Percentiles rank a stretch among this genome's conserved stretches.
Conservation (phyloP, 2,329 filamentous ascomycete genomes). For the Talaromyces amestolkiae region DNA sequence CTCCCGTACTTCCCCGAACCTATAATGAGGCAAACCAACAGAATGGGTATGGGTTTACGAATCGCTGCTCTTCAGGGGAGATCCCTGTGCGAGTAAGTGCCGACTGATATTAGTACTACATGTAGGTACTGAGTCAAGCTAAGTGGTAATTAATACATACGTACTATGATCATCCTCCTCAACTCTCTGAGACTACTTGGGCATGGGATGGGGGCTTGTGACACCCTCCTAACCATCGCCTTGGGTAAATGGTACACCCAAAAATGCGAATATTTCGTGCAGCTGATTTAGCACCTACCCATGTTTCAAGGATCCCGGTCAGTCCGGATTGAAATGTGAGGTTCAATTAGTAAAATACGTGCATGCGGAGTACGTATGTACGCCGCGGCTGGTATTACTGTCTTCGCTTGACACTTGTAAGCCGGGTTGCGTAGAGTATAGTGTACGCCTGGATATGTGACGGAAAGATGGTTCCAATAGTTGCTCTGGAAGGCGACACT, state of each 20-base stretch:
- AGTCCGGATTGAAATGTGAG: conserved; percentile 8
- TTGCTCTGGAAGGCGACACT: neutral
- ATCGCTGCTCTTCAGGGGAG: neutral
- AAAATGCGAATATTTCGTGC: neutral
- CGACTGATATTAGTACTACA: neutral
- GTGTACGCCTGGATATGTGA: neutral
- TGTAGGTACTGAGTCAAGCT: neutral
- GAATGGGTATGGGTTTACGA: neutral
- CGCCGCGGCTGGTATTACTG: neutral
- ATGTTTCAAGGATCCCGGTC: neutral
- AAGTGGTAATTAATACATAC: neutral
- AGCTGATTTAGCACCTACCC: neutral
- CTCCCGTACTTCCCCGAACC: conserved; percentile 12
- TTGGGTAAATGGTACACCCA: neutral
- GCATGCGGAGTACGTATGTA: neutral
- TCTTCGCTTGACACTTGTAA: neutral
- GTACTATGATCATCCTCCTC: neutral
- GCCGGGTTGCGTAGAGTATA: neutral
- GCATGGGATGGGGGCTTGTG: neutral
- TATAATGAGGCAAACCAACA: neutral
- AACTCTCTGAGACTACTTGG: neutral
- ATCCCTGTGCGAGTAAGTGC: conserved; percentile 6
- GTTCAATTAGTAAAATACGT: neutral
- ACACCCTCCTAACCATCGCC: neutral
- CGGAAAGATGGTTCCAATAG: neutral